A percentile compares a stretch with the other conserved stretches of the same genome.
Evolutionary conservation across 352 stramenopile species (phyloP).

Genomic region (Globisporangium spiculum): DNA sequence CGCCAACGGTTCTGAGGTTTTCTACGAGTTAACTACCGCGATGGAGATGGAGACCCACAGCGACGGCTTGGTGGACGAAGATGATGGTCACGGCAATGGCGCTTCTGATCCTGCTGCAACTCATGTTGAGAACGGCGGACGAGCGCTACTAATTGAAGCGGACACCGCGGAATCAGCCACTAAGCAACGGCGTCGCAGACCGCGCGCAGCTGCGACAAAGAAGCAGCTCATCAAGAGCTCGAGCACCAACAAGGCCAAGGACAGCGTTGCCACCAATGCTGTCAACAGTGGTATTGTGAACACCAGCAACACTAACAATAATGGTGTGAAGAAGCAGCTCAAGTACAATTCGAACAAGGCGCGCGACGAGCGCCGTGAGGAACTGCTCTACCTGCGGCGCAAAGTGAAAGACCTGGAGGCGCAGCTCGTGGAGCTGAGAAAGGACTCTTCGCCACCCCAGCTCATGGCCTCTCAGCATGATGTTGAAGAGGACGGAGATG

Average conservation of each 20-base stretch:
- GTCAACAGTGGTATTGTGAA: background rate
- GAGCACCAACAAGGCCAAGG: background rate
- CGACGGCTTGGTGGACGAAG: background rate
- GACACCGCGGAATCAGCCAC: background rate
- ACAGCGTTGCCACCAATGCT: background rate
- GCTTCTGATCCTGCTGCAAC: background rate
- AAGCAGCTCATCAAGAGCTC: background rate
- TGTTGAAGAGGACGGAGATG: background rate
- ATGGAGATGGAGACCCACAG: background rate
- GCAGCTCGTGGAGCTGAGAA: conserved; percentile 18
- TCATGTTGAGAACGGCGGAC: background rate
- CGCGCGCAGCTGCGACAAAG: conserved; percentile 8
- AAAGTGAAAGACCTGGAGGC: conserved; percentile 40
- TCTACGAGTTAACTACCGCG: background rate
- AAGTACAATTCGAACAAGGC: conserved; percentile 45
- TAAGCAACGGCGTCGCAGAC: background rate
- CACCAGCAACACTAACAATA: no score
- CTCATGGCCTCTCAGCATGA: background rate
- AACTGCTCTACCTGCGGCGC: conserved; percentile 36
- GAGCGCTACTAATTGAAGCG: background rate
- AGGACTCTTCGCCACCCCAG: background rate
- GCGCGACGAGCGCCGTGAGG: conserved; percentile 36
- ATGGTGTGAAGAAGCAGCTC: conserved; percentile 19
- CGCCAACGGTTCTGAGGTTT: background rate
- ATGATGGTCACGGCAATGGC: background rate